phyloP scores from a whole-genome alignment of 2,329 filamentous ascomycete species.

The Aureobasidium musti region DNA sequence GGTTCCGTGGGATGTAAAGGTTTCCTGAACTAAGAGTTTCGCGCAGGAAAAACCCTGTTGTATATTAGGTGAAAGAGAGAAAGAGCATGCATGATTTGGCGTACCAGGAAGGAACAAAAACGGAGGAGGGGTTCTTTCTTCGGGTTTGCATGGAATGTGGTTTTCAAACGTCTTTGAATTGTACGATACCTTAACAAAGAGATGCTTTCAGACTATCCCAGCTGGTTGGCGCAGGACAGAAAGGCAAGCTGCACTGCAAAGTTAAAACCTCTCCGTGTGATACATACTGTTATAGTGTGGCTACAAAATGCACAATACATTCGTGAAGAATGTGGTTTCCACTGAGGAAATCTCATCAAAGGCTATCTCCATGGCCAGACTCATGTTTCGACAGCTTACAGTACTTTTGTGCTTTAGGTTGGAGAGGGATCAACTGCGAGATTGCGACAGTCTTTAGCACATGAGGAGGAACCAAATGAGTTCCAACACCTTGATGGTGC shows the following conservation, averaged over 20 bases:
- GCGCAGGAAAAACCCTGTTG: not conserved
- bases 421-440: no score
- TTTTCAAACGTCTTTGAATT: not conserved
- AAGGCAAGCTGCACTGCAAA: not conserved
- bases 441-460: no score
- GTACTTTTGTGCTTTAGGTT: no score
- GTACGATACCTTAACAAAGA: slow-evolving; percentile 2
- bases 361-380: no score
- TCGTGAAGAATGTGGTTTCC: no score
- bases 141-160: slow-evolving; percentile 12
- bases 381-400: no score
- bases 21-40: slow-evolving; percentile 85
- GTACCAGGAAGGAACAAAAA: slow-evolving; percentile 4
- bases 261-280: no score
- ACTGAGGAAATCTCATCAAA: no score
- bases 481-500: slow-evolving; percentile 8
- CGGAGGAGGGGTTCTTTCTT: not conserved
- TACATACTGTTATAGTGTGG: no score
- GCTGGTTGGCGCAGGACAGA: not conserved
- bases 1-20: slow-evolving; percentile 96
- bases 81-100: slow-evolving; percentile 7
- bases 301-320: no score
- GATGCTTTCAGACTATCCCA: not conserved
- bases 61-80: not conserved
- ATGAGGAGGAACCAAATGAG: no score